Percentiles rank a stretch among this genome's conserved stretches.
Evolutionary conservation across 2,329 filamentous ascomycete genomes (phyloP).

Genomic region (Pseudocercospora pini-densiflorae): DNA sequence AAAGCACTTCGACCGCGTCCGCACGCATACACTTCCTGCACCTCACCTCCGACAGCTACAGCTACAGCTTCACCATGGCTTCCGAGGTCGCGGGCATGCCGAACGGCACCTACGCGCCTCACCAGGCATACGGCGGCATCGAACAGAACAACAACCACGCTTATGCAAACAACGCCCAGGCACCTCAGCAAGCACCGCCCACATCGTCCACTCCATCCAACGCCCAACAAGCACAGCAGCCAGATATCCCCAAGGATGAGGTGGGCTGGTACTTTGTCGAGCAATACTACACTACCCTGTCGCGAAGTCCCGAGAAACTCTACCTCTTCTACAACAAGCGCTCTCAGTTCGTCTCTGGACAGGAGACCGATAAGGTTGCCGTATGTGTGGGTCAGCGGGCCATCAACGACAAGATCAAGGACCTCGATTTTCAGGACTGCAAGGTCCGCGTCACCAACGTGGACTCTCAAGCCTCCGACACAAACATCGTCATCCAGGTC

Average conservation of each 20-base stretch:
- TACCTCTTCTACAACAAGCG: slow-evolving; percentile 96
- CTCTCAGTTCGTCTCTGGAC: slow-evolving; percentile 91
- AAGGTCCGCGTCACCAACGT: slow-evolving; percentile 99
- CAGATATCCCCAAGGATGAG: slow-evolving; percentile 77
- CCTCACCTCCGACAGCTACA: neutral
- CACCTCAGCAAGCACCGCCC: slow-evolving; percentile 30
- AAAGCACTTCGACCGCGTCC: neutral
- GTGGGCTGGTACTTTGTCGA: slow-evolving; percentile 99
- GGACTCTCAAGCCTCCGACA: slow-evolving; percentile 89
- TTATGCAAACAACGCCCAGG: slow-evolving; percentile 39
- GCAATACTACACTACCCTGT: slow-evolving; percentile 98
- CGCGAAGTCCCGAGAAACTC: slow-evolving; percentile 91
- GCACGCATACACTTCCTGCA: slow-evolving; percentile 2
- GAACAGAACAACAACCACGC: slow-evolving; percentile 40
- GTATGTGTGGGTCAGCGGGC: slow-evolving; percentile 85
- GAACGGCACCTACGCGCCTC: slow-evolving; percentile 55
- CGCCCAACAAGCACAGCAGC: slow-evolving; percentile 26
- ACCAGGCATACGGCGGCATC: slow-evolving; percentile 44
- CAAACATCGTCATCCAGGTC: slow-evolving; percentile 96
- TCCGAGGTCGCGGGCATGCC: slow-evolving; percentile 45
- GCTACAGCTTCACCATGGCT: slow-evolving; percentile 41
- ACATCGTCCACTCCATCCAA: slow-evolving; percentile 32
- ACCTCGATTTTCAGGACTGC: slow-evolving; percentile 93
- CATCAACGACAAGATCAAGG: slow-evolving; percentile 93
- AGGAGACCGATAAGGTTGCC: slow-evolving; percentile 84